phyloP scores from a whole-genome alignment of 768 basidiomycete genomes.

The Rhodotorula diobovata region DNA sequence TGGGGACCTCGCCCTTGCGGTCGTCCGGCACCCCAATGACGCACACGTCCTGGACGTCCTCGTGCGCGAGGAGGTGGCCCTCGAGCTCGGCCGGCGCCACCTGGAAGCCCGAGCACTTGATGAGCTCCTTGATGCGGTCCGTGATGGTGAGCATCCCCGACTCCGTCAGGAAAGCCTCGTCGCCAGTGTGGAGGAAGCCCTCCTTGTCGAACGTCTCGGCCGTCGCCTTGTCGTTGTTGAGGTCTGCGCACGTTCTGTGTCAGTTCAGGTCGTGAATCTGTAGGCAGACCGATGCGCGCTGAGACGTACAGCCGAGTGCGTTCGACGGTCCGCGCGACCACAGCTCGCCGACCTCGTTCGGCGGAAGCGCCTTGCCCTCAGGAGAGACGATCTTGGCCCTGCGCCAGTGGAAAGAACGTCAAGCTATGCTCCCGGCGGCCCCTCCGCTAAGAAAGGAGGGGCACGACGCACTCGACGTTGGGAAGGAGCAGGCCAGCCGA shows the following conservation, averaged over 20 bases:
- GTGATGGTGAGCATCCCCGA: constrained; percentile 27
- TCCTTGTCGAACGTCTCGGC: constrained; percentile 36
- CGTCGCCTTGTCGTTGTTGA: constrained; percentile 34
- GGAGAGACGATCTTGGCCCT: constrained; percentile 31
- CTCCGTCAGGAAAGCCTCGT: constrained; percentile 24
- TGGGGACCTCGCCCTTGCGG: constrained; percentile 26
- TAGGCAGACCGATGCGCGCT: neutral
- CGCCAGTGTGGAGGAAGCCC: constrained; percentile 37
- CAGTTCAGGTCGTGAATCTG: fast-evolving
- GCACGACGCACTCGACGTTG: constrained; percentile 20
- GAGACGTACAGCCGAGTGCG: constrained; percentile 25
- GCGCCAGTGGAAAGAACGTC: too few species aligned
- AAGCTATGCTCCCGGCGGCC: too few species aligned
- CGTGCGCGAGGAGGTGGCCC: constrained; percentile 44
- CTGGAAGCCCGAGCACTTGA: constrained; percentile 56
- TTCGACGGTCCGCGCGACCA: constrained; percentile 20
- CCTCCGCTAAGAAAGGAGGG: neutral
- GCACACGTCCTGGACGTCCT: constrained; percentile 44
- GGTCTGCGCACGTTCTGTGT: neutral
- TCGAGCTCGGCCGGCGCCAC: constrained; percentile 49
- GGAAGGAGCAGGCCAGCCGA: constrained; percentile 18
- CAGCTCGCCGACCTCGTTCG: constrained; percentile 31
- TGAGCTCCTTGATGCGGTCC: constrained; percentile 43
- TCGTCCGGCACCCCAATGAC: constrained; percentile 45
- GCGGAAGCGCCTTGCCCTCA: constrained; percentile 29